These are phyloP conservation scores for Wickerhamiella parazyma DNA, from an alignment of 805 yeast species.

Conservation along the genomic window DNA sequence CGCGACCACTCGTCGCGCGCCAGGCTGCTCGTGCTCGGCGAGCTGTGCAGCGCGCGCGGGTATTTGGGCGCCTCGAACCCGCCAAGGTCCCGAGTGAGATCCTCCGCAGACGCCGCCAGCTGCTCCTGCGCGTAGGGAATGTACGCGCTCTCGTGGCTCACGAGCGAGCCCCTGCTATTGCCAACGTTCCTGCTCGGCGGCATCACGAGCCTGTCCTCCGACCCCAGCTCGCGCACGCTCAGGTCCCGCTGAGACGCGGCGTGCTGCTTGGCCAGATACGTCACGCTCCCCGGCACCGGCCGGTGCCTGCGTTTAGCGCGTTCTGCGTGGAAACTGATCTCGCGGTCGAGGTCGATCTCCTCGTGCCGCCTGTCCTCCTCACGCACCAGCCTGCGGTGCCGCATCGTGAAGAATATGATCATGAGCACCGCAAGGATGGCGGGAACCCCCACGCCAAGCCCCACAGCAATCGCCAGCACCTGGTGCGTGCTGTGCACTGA, in stretches of 20 bases:
- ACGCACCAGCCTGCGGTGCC: slow-evolving; percentile 23
- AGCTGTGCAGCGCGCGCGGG: not conserved
- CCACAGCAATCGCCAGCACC: slow-evolving; percentile 21
- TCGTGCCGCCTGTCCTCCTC: slow-evolving; percentile 27
- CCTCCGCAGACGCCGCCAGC: not conserved
- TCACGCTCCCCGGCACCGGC: slow-evolving; percentile 1
- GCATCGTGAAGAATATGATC: slow-evolving; percentile 23
- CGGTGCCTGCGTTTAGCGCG: slow-evolving; percentile 1
- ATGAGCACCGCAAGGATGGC: slow-evolving; percentile 23
- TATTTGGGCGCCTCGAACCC: slow-evolving; percentile 5
- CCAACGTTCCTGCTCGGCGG: not conserved
- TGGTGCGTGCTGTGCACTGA: slow-evolving; percentile 3
- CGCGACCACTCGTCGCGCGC: slow-evolving; percentile 1
- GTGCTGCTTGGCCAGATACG: slow-evolving; percentile 7
- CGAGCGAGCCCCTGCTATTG: not conserved
- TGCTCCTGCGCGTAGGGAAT: slow-evolving; percentile 3
- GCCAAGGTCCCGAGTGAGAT: slow-evolving; percentile 6
- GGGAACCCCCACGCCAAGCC: slow-evolving; percentile 31
- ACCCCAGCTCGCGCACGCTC: not conserved
- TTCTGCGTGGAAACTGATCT: slow-evolving; percentile 23
- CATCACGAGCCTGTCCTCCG: not conserved
- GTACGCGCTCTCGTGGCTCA: not conserved
- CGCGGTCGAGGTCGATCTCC: slow-evolving; percentile 28
- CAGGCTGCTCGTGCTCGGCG: not conserved
- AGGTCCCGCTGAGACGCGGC: slow-evolving; percentile 7